These are phyloP conservation scores for Leccinellum rugosiceps DNA, from an alignment of 768 basidiomycete species.

Conservation along the genomic window DNA sequence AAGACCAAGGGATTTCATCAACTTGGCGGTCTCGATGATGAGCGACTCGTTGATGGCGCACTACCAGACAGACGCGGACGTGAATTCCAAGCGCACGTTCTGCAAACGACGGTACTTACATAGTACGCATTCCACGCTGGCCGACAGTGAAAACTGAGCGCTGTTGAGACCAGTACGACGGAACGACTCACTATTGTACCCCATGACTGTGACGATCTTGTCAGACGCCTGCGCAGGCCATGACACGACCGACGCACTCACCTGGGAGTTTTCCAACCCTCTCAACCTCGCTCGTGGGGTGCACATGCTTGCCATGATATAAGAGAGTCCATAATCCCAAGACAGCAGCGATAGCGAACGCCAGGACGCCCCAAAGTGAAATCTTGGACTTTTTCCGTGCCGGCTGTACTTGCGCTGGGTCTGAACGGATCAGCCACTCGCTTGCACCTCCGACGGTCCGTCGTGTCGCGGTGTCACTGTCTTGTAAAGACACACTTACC, in stretches of 20 bases:
- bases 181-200: slow-evolving; percentile 54
- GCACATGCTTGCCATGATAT: slow-evolving; percentile 4
- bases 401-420: background rate
- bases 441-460: too few species aligned
- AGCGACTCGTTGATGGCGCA: slow-evolving; percentile 57
- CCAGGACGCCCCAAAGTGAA: slow-evolving; percentile 7
- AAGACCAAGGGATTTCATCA: slow-evolving; percentile 52
- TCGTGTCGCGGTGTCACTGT: too few species aligned
- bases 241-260: slow-evolving; percentile 3
- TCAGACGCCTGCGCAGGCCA: background rate
- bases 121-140: slow-evolving; percentile 71
- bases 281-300: slow-evolving; percentile 3
- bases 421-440: background rate
- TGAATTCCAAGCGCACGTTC: background rate
- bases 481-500: slow-evolving; percentile 6
- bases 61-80: slow-evolving; percentile 28
- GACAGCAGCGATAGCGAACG: slow-evolving; percentile 18
- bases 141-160: slow-evolving; percentile 1
- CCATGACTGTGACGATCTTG: slow-evolving; percentile 42
- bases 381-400: slow-evolving; percentile 3
- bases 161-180: background rate
- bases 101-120: slow-evolving; percentile 31
- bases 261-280: slow-evolving; percentile 27
- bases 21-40: slow-evolving; percentile 45
- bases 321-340: slow-evolving; percentile 18